Evolutionary conservation across 179 eudicot species (phyloP).

Genomic region (Beta lomatogona): DNA sequence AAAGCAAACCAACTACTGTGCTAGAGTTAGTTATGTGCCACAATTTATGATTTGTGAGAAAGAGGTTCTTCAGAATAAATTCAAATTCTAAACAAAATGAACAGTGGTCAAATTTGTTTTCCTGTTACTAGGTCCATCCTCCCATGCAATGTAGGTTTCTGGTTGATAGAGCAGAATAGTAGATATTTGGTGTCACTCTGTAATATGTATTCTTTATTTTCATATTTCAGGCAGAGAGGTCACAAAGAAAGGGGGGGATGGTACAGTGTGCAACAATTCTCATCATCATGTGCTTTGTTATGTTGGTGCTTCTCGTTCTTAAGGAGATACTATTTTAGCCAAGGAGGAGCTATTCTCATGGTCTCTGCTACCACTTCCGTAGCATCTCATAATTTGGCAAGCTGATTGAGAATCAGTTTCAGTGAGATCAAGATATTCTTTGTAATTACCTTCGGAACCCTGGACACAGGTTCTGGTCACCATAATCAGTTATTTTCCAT

Average conservation of each 20-base stretch:
- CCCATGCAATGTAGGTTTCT: not conserved
- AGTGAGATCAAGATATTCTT: not conserved
- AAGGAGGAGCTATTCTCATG: not conserved
- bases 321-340: slow-evolving; percentile 64
- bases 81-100: not conserved
- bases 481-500: not conserved
- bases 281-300: slow-evolving; percentile 80
- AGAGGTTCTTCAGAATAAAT: not conserved
- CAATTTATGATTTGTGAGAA: not conserved
- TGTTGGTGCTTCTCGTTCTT: slow-evolving; percentile 74
- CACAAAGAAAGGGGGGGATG: slow-evolving; percentile 79
- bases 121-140: not conserved
- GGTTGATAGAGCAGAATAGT: not conserved
- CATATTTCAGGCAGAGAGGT: slow-evolving; percentile 71
- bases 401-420: slow-evolving; percentile 5
- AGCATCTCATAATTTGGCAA: not conserved
- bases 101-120: not conserved
- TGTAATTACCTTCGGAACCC: slow-evolving; percentile 14
- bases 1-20: too few species aligned
- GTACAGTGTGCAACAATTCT: slow-evolving; percentile 84
- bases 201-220: slow-evolving; percentile 6
- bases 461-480: not conserved
- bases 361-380: not conserved
- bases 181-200: too few species aligned
- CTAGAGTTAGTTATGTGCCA: not conserved